phyloP scores from a whole-genome alignment of 2,329 filamentous ascomycete species.

The Pseudopithomyces chartarum region DNA sequence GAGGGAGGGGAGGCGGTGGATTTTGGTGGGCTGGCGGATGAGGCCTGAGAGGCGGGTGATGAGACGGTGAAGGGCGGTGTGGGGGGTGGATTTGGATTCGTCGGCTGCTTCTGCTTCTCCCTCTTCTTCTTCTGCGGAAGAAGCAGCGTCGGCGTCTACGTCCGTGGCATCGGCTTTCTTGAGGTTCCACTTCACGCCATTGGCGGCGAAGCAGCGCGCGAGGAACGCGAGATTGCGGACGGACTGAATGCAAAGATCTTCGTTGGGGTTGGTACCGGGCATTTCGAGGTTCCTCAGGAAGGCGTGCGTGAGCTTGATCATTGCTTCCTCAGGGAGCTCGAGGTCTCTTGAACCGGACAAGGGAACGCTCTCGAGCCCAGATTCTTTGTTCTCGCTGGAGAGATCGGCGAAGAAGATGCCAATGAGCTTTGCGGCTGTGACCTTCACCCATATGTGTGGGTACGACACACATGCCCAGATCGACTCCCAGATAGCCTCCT shows the following conservation, averaged over 20 bases:
- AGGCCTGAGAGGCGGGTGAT: constrained; percentile 79
- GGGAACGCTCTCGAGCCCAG: constrained; percentile 61
- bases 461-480: constrained; percentile 73
- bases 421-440: constrained; percentile 74
- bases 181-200: constrained; percentile 55
- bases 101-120: constrained; percentile 37
- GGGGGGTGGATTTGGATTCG: constrained; percentile 23
- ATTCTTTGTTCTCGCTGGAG: constrained; percentile 64
- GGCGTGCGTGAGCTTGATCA: constrained; percentile 64
- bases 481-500: constrained; percentile 71
- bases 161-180: constrained; percentile 50
- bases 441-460: constrained; percentile 74
- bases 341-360: constrained; percentile 75
- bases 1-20: constrained; percentile 65
- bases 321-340: constrained; percentile 65
- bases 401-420: constrained; percentile 82
- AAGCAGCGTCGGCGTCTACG: constrained; percentile 48
- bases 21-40: constrained; percentile 68
- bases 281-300: constrained; percentile 65
- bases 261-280: constrained; percentile 67
- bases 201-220: constrained; percentile 67
- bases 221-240: constrained; percentile 85
- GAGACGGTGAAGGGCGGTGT: constrained; percentile 71
- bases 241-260: constrained; percentile 77
- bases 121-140: constrained; percentile 49